Percentiles rank a stretch among this genome's conserved stretches.
phyloP scores from a whole-genome alignment of 805 yeast species.

The Limtongia smithiae region DNA sequence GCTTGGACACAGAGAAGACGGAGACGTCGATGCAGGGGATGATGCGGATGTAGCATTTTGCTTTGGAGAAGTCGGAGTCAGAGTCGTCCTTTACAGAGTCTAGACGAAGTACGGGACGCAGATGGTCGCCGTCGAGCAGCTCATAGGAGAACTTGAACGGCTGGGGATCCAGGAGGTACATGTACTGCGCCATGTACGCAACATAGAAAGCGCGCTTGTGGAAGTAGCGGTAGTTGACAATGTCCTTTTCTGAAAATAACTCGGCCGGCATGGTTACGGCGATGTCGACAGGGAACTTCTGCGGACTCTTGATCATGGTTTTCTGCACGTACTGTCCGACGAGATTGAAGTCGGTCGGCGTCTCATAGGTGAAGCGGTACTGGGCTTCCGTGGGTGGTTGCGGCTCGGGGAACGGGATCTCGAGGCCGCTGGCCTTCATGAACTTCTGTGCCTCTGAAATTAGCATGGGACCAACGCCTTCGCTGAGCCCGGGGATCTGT shows the following conservation, averaged over 20 bases:
- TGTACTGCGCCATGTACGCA: constrained; percentile 68
- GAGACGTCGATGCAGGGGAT: constrained; percentile 70
- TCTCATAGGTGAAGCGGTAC: constrained; percentile 62
- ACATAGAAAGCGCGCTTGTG: constrained; percentile 87
- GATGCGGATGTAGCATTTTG: constrained; percentile 68
- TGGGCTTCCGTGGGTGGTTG: constrained; percentile 63
- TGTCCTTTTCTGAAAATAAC: constrained; percentile 81
- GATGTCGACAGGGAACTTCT: constrained; percentile 70
- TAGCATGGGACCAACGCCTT: constrained; percentile 32
- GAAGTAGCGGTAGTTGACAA: constrained; percentile 80
- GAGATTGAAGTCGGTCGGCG: constrained; percentile 72
- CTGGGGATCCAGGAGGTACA: constrained; percentile 44
- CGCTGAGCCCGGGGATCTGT: constrained; percentile 55
- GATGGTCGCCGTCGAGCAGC: constrained; percentile 68
- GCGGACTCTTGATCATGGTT: constrained; percentile 65
- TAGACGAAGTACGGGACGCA: constrained; percentile 70
- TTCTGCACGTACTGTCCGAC: constrained; percentile 89
- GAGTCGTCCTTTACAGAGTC: constrained; percentile 40
- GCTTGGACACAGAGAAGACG: constrained; percentile 67
- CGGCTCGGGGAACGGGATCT: constrained; percentile 87
- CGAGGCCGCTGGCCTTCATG: constrained; percentile 51
- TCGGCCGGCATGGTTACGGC: constrained; percentile 73
- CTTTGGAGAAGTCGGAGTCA: constrained; percentile 56
- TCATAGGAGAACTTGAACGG: constrained; percentile 57
- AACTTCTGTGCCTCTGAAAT: constrained; percentile 53